Conservation (phyloP, 179 eudicot species). For the Silene coronaria region DNA sequence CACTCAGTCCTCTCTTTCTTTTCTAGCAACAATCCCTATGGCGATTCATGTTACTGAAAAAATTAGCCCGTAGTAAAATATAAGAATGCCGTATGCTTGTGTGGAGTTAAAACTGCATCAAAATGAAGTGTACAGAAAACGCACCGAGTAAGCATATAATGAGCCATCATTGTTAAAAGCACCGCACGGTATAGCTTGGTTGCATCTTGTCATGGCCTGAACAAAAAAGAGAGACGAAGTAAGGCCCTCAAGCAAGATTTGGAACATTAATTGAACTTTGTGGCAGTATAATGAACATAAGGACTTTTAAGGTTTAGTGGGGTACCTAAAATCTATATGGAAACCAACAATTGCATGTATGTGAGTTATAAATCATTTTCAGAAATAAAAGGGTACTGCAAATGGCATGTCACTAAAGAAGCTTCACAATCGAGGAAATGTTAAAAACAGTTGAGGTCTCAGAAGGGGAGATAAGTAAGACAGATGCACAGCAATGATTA, state of each 20-base stretch:
- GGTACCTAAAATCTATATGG: no score
- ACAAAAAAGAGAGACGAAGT: background rate
- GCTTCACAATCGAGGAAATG: background rate
- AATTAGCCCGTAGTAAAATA: background rate
- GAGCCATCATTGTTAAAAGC: constrained; percentile 86
- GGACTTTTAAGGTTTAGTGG: background rate
- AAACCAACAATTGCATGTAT: no score
- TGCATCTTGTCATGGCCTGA: constrained; percentile 81
- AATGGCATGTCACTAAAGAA: no score
- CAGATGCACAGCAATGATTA: background rate
- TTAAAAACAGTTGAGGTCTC: no score
- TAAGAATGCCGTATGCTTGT: no score
- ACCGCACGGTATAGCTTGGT: constrained; percentile 73
- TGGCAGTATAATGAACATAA: background rate
- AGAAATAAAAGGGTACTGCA: no score
- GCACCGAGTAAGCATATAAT: constrained; percentile 72
- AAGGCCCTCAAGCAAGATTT: background rate
- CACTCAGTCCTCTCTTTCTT: no score
- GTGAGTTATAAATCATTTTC: no score
- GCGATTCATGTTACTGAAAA: background rate
- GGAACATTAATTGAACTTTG: no score
- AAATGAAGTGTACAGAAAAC: constrained; percentile 9
- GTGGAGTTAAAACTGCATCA: background rate
- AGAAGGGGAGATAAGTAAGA: background rate
- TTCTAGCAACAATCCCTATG: background rate